Percentiles rank a stretch among this genome's conserved stretches.
These are phyloP conservation scores for Neocucurbitaria cava DNA, from an alignment of 2,329 filamentous ascomycete genomes.

Conservation along the genomic window DNA sequence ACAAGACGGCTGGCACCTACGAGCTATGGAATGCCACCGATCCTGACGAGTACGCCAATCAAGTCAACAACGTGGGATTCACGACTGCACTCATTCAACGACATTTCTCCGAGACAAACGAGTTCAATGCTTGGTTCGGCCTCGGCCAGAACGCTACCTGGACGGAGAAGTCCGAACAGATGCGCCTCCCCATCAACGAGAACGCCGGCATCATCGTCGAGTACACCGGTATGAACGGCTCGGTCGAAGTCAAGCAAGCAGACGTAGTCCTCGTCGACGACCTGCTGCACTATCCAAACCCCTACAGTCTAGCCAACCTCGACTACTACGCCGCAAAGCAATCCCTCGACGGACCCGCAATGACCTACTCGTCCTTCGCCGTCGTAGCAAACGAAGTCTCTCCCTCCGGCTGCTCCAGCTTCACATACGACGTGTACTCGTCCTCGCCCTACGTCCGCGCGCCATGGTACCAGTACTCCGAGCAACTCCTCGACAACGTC, in stretches of 20 bases:
- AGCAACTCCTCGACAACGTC: slow-evolving; percentile 69
- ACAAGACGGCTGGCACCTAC: slow-evolving; percentile 52
- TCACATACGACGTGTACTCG: slow-evolving; percentile 70
- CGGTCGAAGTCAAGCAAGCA: slow-evolving; percentile 72
- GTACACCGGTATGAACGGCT: slow-evolving; percentile 71
- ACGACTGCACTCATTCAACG: slow-evolving; percentile 69
- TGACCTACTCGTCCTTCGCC: slow-evolving; percentile 76
- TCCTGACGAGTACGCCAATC: slow-evolving; percentile 74
- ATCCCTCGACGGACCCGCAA: slow-evolving; percentile 71
- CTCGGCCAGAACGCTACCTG: slow-evolving; percentile 64
- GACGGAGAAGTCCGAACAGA: slow-evolving; percentile 62
- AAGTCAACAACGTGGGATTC: slow-evolving; percentile 71
- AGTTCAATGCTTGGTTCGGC: slow-evolving; percentile 64
- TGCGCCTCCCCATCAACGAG: slow-evolving; percentile 62
- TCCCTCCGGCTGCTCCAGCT: slow-evolving; percentile 71
- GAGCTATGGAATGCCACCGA: slow-evolving; percentile 68
- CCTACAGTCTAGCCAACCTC: slow-evolving; percentile 64
- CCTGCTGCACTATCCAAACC: slow-evolving; percentile 66
- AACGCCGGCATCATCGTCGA: slow-evolving; percentile 68
- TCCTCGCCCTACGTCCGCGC: slow-evolving; percentile 69
- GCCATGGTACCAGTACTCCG: slow-evolving; percentile 75
- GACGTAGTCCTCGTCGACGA: slow-evolving; percentile 73
- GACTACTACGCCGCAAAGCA: slow-evolving; percentile 76
- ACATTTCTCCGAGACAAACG: slow-evolving; percentile 64
- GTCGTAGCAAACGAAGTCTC: slow-evolving; percentile 71